Base-by-base conservation (phyloP, 2,329 filamentous ascomycete genomes). In the Dothiorella sarmentorum region DNA sequence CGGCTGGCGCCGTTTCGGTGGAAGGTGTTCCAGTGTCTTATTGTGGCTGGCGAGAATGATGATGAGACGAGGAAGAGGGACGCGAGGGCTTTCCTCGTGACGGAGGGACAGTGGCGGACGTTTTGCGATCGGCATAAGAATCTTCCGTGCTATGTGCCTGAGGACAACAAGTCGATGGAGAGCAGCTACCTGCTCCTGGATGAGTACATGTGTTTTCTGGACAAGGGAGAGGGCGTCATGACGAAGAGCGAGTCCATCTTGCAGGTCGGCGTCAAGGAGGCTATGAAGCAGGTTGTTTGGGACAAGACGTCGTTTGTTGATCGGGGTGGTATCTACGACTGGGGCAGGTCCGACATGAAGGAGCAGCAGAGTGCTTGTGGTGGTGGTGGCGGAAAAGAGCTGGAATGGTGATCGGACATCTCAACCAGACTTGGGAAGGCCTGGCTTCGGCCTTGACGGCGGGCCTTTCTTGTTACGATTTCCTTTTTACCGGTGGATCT, bases 21-120 rank as follows among this genome's bases (percentile, higher is more conserved):
- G 81, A 83, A 83, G 64, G 75, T 72, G 26, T 85, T 84, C 64
- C 81, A 84, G 63, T 75, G 77, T 4, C 70, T 84, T n/a, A 71
- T 79, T 5, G 78, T 83, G 2, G 71, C 68, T 13, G 80, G 79
- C 1, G 80, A 84, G 67, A 83, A 83, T 63, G 80, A 82, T 49
- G 72, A 71, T 6, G 68, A 70, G 3, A 52, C 38, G 7, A 22
- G 51, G 7, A 43, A 60, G 31, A 37, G 64, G 4, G 62, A 77
- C 69, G 80, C 74, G 2, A 69, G 71, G 44, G 68, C 69, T 10
- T 79, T 82, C 38, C 63, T 75, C 20, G 77, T 83, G 59, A 74
- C 74, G 0, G 74, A 80, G 33, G 73, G 76, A 22, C 73, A 83
- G 65, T 83, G 70, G 61, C 43, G 70, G 40, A 56, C 51, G 0